Conservation (phyloP, 1,284 basidiomycete species). For the Golubevia pallescens region DNA sequence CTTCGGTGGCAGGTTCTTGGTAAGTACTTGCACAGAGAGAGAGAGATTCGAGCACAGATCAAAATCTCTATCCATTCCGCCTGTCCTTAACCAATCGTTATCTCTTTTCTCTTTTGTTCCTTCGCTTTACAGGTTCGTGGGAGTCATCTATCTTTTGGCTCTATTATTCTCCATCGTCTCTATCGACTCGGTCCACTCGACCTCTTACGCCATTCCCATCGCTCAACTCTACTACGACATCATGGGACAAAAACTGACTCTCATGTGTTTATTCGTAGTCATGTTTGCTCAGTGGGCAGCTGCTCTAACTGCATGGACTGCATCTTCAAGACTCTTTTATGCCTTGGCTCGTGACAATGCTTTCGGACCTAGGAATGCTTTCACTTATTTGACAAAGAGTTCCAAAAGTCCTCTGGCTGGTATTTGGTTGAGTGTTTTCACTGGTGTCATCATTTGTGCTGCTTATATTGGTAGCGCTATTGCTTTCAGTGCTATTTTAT, state of each 20-base stretch:
- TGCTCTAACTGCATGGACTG: background rate
- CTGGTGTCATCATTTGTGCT: background rate
- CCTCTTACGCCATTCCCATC: background rate
- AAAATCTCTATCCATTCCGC: too few relatives aligned
- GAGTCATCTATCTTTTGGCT: conserved; percentile 1
- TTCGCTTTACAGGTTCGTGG: background rate
- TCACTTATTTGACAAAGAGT: background rate
- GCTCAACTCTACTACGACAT: conserved; percentile 1
- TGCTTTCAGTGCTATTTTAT: conserved; percentile 1
- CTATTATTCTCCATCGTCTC: background rate
- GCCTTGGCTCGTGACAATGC: background rate
- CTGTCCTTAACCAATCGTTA: background rate
- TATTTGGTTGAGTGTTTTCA: background rate
- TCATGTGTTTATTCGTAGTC: background rate
- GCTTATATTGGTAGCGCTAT: background rate
- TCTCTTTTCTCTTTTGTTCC: background rate
- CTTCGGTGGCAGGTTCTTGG: background rate
- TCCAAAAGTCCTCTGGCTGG: background rate
- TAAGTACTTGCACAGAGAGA: too few relatives aligned
- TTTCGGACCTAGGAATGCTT: background rate
- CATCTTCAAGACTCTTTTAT: background rate
- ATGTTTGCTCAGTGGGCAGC: background rate
- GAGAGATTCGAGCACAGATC: background rate
- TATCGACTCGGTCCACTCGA: background rate
- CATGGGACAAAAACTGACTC: background rate